Base-by-base conservation (phyloP, 768 basidiomycete species). In the Boletellus emodensis region DNA sequence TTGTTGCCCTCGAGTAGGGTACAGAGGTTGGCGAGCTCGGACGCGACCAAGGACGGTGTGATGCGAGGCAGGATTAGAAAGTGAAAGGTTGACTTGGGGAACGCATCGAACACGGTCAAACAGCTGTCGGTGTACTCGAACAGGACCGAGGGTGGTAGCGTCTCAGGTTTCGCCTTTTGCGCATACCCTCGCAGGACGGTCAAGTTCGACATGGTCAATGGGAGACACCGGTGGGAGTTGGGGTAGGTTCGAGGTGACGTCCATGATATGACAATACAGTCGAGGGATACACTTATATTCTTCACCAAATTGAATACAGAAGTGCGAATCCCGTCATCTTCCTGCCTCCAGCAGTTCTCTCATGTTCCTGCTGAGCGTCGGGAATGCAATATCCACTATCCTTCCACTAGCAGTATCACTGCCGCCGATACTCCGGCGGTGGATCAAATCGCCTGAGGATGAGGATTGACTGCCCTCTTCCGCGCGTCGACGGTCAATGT, bases 51-150 rank as follows among this genome's bases (percentile, higher is more conserved):
- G 9, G 72, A 61, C 6, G 62, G 58, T 36, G 40, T 57, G 53
- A 66, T 45, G 60, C 83, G 79, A 36, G 94, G 94, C n/a, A 95
- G 75, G 48, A 95, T 68, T 39, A 96, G 77, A 61, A 93, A 87
- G 69, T 96, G 94, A 65, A 91, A 94, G 48, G 82, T 85, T 5
- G 89, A 83, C 68, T 93, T 93, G 5, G 87, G 87, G 62, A 75
- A 93, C 24, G 72, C 77, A 70, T 93, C 90, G 61, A 81, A 87
- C 46, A 93, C 71, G 6, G 83, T 85, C 40, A 90, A 57, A 8
- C 82, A 78, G 44, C 68, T 75, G 20, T 72, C 62, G 1, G 79
- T 80, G 54, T 80, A 71, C 24, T 74, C 72, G 59, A 88, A 82
- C 18, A 84, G 75, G 28, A 90, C 60, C 1, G 83, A 81, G 2